These are phyloP conservation scores for Geopyxis carbonaria DNA, from an alignment of 495 filamentous ascomycete genomes.

Conservation along the genomic window DNA sequence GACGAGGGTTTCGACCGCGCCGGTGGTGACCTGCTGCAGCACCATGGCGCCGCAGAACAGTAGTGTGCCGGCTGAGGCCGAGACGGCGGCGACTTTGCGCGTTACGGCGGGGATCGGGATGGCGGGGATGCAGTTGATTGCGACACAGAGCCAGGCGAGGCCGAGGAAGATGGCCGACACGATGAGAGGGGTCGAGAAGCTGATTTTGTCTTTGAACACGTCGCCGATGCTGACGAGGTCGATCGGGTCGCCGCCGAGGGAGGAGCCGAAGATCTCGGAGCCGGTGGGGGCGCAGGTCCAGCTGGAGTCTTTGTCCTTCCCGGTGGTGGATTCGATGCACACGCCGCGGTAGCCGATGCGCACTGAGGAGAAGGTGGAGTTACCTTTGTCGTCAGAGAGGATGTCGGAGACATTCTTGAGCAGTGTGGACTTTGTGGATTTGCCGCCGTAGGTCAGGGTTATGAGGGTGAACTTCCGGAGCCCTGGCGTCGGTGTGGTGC, in stretches of 20 bases:
- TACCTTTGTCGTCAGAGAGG: conserved; percentile 9
- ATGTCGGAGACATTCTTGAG: conserved; percentile 11
- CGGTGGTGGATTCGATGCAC: conserved; percentile 14
- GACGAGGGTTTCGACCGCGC: conserved; percentile 18
- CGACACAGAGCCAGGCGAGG: conserved; percentile 11
- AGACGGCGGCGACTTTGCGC: conserved; percentile 13
- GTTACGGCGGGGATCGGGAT: conserved; percentile 15
- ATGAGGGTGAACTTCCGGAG: conserved; percentile 23
- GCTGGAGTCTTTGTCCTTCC: too few relatives aligned
- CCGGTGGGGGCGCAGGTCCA: conserved; percentile 12
- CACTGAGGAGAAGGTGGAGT: conserved; percentile 7
- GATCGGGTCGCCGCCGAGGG: conserved; percentile 16
- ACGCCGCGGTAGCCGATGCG: conserved; percentile 21
- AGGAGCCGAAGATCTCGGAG: too few relatives aligned
- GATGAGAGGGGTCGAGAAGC: conserved; percentile 16
- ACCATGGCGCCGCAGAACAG: conserved; percentile 16
- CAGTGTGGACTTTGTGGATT: conserved; percentile 7
- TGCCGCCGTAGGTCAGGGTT: conserved; percentile 13
- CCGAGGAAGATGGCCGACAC: conserved; percentile 8
- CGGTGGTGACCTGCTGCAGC: conserved; percentile 17
- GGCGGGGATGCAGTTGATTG: conserved; percentile 12
- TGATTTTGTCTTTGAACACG: conserved; percentile 17
- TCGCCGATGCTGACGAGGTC: conserved; percentile 18
- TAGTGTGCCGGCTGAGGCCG: conserved; percentile 5
- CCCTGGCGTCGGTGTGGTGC: conserved; percentile 6